Base-by-base conservation (phyloP, 768 basidiomycete species). In the Leccinum broughii region DNA sequence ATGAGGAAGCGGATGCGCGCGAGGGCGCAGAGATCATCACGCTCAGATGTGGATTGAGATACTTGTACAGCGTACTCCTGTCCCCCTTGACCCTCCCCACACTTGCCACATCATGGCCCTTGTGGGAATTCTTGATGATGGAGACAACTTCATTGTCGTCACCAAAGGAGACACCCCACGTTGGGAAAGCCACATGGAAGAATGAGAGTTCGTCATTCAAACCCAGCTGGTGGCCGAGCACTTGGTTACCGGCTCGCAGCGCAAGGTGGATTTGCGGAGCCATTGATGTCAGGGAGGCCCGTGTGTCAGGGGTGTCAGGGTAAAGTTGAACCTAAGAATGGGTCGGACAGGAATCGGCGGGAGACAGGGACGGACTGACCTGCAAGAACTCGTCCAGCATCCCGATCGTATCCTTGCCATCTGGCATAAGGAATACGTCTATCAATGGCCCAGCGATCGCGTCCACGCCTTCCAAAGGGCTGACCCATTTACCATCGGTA, bases 1-100 rank as follows among this genome's bases (percentile, higher is more conserved):
- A 52, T 1, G 52, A 20, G n/a, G 41, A 20, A 10, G 10, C n/a
- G 2, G 63, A 60, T 2, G 48, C 6, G 34, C 24, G 60, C 1
- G 57, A 55, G 17, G 78, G 71, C 17, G 78, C 73, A 6, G 92
- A 92, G 30, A 88, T 75, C 39, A 93, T 77, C 8, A 85, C 83
- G 53, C 88, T 79, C 35, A 95, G 66, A 65, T 92, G 86, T 8
- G 89, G 89, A 70, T 96, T 96, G 62, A 98, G 81, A 69, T 97
- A 96, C 76, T 98, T 98, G 80, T 97, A 96, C 59, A 98, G 72
- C 34, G 94, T 95, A 39, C 85, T 87, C 56, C 94, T 85, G 72
- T 95, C 89, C 3, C 92, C 95, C 4, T 93, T 78, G 4, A 96
- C 93, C 66, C 87, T 87, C 5, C 95, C 96, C 32, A 89, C 74